Percentiles rank a stretch among this genome's conserved stretches.
Evolutionary conservation across 148 eudicot genomes (phyloP).

Genomic region (Nepenthes gracilis): DNA sequence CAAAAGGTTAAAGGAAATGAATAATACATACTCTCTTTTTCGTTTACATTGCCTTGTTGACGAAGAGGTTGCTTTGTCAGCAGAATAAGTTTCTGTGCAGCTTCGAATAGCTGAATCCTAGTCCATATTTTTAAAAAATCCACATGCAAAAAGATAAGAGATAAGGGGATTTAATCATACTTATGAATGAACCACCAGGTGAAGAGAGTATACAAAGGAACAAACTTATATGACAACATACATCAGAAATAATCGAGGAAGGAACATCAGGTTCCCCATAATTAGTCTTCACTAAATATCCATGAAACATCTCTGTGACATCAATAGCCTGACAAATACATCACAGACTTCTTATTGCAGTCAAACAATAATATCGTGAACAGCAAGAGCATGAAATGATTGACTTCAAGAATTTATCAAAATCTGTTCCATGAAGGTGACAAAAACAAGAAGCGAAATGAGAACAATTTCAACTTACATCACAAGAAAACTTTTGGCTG

Average conservation of each 20-base stretch:
- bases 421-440: not conserved
- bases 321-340: slow-evolving; percentile 46
- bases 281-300: slow-evolving; percentile 31
- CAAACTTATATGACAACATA: slow-evolving; percentile 16
- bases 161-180: not conserved
- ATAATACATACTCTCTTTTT: slow-evolving; percentile 22
- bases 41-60: slow-evolving; percentile 27
- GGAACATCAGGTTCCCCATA: slow-evolving; percentile 35
- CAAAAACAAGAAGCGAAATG: not conserved
- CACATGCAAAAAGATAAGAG: slow-evolving; percentile 2
- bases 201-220: slow-evolving; percentile 2
- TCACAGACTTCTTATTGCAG: not conserved
- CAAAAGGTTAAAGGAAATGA: not conserved
- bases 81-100: slow-evolving; percentile 12
- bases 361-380: not conserved
- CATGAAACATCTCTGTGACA: slow-evolving; percentile 50
- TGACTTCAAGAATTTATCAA: not conserved
- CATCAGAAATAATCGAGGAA: slow-evolving; percentile 19
- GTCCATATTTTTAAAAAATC: slow-evolving; percentile 7
- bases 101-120: slow-evolving; percentile 33
- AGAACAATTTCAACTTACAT: not conserved
- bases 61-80: slow-evolving; percentile 12
- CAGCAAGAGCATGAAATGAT: not conserved
- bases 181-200: not conserved
- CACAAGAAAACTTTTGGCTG: not conserved